phyloP scores from a whole-genome alignment of 2,329 filamentous ascomycete species.

The Colletotrichum truncatum region DNA sequence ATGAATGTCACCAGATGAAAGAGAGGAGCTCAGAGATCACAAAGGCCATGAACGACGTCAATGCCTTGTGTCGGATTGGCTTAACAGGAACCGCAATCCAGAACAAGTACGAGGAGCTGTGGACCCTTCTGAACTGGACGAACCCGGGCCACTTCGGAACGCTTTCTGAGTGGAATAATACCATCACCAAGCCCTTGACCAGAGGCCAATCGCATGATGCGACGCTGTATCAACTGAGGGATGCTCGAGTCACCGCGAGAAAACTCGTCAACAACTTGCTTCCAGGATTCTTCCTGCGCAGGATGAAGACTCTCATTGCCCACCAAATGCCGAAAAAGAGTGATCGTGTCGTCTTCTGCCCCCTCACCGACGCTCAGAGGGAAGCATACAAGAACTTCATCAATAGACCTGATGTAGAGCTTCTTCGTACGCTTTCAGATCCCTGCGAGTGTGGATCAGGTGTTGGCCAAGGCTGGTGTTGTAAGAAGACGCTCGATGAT shows the following conservation, averaged over 20 bases:
- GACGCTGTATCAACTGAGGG: conserved; percentile 81
- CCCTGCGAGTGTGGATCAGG: conserved; percentile 75
- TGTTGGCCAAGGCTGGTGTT: conserved; percentile 85
- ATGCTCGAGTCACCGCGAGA: conserved; percentile 82
- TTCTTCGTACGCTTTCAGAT: conserved; percentile 74
- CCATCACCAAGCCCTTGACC: conserved; percentile 82
- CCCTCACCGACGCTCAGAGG: conserved; percentile 82
- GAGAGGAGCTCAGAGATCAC: conserved; percentile 81
- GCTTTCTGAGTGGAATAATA: conserved; percentile 78
- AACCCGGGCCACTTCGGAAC: conserved; percentile 79
- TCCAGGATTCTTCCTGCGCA: conserved; percentile 87
- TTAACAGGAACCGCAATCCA: conserved; percentile 96
- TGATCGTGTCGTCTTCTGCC: conserved; percentile 94
- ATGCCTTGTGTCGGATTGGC: conserved; percentile 90
- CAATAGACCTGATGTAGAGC: conserved; percentile 73
- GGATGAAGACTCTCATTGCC: conserved; percentile 93
- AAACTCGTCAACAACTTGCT: conserved; percentile 88
- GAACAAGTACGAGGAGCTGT: conserved; percentile 97
- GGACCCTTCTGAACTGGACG: conserved; percentile 96
- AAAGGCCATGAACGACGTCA: conserved; percentile 87
- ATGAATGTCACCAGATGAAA: conserved; percentile 93
- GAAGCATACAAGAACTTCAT: conserved; percentile 86
- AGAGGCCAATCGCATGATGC: conserved; percentile 94
- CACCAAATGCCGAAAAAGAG: conserved; percentile 94
- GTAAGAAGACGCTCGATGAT: conserved; percentile 66